Conservation (phyloP, 495 filamentous ascomycete genomes). For the Aspergillus biplanus region DNA sequence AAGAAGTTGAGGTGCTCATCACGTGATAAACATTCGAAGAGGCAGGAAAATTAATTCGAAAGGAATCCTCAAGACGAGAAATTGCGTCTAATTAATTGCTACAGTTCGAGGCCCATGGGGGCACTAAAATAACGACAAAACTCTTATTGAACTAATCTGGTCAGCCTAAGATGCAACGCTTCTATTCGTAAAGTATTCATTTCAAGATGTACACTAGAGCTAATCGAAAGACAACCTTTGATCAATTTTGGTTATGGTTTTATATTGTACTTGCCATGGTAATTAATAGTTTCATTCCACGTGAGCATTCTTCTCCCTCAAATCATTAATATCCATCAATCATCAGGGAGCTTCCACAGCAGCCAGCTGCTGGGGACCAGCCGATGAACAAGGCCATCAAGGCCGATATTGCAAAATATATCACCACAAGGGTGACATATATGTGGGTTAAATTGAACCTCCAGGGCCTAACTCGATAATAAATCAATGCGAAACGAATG, state of each 20-base stretch:
- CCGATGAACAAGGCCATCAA: not conserved
- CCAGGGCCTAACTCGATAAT: slow-evolving; percentile 7
- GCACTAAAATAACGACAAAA: no score
- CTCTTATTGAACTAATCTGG: no score
- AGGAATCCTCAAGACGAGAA: no score
- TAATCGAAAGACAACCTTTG: no score
- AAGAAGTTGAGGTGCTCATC: not conserved
- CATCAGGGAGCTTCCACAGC: not conserved
- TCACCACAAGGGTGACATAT: slow-evolving; percentile 10
- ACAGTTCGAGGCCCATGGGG: no score
- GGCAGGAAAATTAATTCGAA: no score
- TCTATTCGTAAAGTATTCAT: no score
- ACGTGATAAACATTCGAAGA: not conserved
- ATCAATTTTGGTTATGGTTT: not conserved
- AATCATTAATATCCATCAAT: not conserved
- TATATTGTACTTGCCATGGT: not conserved
- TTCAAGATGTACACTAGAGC: no score
- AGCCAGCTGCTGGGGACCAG: not conserved
- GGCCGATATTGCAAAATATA: not conserved
- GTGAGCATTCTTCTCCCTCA: not conserved
- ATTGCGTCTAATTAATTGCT: no score
- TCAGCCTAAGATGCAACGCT: no score
- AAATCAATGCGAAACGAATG: slow-evolving; percentile 5
- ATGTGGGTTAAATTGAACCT: slow-evolving; percentile 4
- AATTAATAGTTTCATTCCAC: slow-evolving; percentile 1